Evolutionary conservation across 2,329 filamentous ascomycete genomes (phyloP).

Genomic region (Fusarium bulbicola): DNA sequence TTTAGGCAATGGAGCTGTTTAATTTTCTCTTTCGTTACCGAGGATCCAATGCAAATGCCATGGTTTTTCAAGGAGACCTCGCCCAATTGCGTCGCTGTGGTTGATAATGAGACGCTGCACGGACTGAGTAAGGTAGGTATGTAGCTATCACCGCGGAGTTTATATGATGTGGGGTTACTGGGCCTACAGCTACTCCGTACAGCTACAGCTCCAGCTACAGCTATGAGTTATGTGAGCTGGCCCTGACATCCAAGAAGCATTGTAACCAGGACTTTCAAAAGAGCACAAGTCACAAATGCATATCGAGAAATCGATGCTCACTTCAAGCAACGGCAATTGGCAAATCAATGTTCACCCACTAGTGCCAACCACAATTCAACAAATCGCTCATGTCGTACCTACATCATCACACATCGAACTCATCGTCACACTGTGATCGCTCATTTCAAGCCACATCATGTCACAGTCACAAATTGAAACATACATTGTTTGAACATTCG

Average conservation of each 20-base stretch:
- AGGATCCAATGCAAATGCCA: slow-evolving; percentile 15
- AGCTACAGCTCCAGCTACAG: neutral
- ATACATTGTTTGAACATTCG: slow-evolving; percentile 44
- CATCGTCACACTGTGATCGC: neutral
- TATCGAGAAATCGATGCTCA: neutral
- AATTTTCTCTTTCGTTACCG: slow-evolving; percentile 1
- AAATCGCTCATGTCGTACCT: neutral
- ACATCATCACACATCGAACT: neutral
- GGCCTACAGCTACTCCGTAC: neutral
- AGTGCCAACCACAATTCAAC: neutral
- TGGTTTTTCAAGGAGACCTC: neutral
- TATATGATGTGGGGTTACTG: neutral
- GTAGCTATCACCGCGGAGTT: neutral
- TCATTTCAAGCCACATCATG: neutral
- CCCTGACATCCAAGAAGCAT: neutral
- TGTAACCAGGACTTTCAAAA: neutral
- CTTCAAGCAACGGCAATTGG: neutral
- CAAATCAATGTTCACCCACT: neutral
- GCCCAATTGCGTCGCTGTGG: slow-evolving; percentile 9
- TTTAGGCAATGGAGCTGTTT: slow-evolving; percentile 2
- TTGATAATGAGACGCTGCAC: slow-evolving; percentile 2
- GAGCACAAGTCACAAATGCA: neutral
- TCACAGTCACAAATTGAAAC: neutral
- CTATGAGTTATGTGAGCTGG: neutral
- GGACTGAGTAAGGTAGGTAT: neutral